Evolutionary conservation across 345 rosid species (phyloP), one percentile per base, ranked within the genome.

Genomic region (Rhizophora apiculata): DNA sequence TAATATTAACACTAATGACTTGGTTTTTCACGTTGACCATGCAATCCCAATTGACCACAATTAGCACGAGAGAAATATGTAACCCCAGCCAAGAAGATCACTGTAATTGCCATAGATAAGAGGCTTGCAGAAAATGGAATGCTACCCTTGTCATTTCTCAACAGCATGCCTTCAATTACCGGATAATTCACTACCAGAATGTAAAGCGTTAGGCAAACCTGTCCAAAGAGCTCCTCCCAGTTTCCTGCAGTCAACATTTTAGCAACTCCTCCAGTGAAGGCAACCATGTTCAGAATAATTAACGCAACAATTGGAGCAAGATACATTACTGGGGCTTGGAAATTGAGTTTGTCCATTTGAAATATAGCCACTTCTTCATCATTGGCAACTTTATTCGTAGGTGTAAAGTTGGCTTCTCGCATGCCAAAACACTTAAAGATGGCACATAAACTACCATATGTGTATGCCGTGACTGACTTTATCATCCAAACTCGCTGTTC

Each of bases 171-270:
- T 57, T 79, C 74, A 62, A 68, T 68, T 37, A 72, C 62, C 6
- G 82, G 76, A 22, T 64, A 79, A 72, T 72, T 79, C 21, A 57
- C 56, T 13, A 54, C 26, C 52, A 65, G n/a, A 46, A 75, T 72
- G 74, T 61, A 79, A 64, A 71, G 26, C 16, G 74, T 55, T 29
- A 75, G 71, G 54, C 71, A 49, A 34, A 72, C 37, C 65, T 79
- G 82, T 6, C 71, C 67, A 29, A 61, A 36, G 76, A 75, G 56
- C 31, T 66, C 63, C 31, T 64, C 11, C 69, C 67, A 64, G 6
- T n/a, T 58, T 22, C 53, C 22, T 0, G 51, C 48, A 6, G 60
- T 49, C 36, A 63, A 24, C 43, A 68, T 64, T 58, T 62, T 68
- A 1, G 67, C 49, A 53, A 69, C 60, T 31, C 81, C 77, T 22